phyloP scores from a whole-genome alignment of 805 yeast species.

The Monosporozyma solicola region DNA sequence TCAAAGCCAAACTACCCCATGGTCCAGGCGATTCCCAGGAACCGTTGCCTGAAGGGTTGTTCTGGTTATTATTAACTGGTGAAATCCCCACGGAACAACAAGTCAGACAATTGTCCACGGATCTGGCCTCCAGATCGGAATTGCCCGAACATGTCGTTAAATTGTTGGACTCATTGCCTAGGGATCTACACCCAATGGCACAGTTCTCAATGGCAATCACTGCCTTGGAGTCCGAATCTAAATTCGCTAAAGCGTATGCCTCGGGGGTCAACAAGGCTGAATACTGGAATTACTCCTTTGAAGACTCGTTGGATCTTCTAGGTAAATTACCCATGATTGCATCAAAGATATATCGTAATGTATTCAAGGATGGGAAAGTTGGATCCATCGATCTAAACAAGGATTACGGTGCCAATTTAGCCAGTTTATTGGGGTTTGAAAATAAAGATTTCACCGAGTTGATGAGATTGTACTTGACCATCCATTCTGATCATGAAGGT shows the following conservation, averaged over 20 bases:
- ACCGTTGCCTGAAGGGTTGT: slow-evolving; percentile 69
- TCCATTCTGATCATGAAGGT: slow-evolving; percentile 86
- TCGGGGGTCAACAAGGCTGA: slow-evolving; percentile 73
- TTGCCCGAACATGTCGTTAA: slow-evolving; percentile 72
- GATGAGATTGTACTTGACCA: slow-evolving; percentile 71
- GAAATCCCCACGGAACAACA: slow-evolving; percentile 70
- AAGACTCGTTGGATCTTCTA: slow-evolving; percentile 69
- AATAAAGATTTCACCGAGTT: slow-evolving; percentile 67
- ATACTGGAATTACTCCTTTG: slow-evolving; percentile 77
- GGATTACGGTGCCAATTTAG: slow-evolving; percentile 62
- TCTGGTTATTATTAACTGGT: slow-evolving; percentile 78
- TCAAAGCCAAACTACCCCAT: slow-evolving; percentile 66
- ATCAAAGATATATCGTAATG: slow-evolving; percentile 75
- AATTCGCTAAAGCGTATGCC: slow-evolving; percentile 78
- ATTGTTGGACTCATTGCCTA: slow-evolving; percentile 64
- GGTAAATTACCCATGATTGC: slow-evolving; percentile 80
- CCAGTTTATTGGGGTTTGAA: slow-evolving; percentile 48
- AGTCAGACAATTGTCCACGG: slow-evolving; percentile 61
- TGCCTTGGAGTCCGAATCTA: slow-evolving; percentile 75
- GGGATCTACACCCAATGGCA: slow-evolving; percentile 80
- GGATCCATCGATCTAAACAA: slow-evolving; percentile 40
- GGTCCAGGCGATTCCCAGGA: slow-evolving; percentile 54
- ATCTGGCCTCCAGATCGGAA: slow-evolving; percentile 68
- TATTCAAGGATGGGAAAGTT: slow-evolving; percentile 72
- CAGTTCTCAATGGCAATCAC: slow-evolving; percentile 77